Evolutionary conservation across 441 rosid genomes (phyloP).

Genomic region (Mallotus repandus): DNA sequence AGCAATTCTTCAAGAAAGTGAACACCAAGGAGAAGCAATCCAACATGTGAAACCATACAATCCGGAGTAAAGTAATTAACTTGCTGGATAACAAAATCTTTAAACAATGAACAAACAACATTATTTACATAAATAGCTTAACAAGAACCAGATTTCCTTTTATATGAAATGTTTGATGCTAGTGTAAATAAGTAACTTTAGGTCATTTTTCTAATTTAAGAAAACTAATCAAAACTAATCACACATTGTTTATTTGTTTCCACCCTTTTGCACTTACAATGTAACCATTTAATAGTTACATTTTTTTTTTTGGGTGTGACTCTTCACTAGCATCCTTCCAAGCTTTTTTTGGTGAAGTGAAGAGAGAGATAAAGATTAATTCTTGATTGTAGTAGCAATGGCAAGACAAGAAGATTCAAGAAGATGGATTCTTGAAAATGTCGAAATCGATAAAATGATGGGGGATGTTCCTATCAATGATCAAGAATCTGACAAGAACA

Average conservation of each 20-base stretch:
- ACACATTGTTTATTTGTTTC: background rate
- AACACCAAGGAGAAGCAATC: too few relatives aligned
- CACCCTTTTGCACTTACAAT: background rate
- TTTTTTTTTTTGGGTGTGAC: background rate
- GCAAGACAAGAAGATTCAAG: conserved; percentile 30
- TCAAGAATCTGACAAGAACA: background rate
- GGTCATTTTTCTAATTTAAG: background rate
- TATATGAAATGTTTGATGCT: background rate
- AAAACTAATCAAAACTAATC: background rate
- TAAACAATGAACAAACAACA: too few relatives aligned
- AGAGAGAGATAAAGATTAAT: background rate
- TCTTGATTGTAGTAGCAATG: background rate
- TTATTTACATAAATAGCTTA: background rate
- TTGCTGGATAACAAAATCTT: too few relatives aligned
- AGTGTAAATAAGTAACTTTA: background rate
- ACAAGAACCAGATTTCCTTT: too few relatives aligned
- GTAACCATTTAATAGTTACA: background rate
- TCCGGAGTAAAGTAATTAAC: too few relatives aligned
- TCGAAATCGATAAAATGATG: conserved; percentile 50
- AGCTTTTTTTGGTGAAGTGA: background rate
- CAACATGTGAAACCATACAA: too few relatives aligned
- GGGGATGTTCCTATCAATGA: conserved; percentile 38
- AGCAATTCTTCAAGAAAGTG: too few relatives aligned
- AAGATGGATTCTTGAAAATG: conserved; percentile 58
- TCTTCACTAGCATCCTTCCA: background rate